A percentile compares a stretch with the other conserved stretches of the same genome.
phyloP scores from a whole-genome alignment of 257 asterid genomes.

The Fraxinus excelsior region DNA sequence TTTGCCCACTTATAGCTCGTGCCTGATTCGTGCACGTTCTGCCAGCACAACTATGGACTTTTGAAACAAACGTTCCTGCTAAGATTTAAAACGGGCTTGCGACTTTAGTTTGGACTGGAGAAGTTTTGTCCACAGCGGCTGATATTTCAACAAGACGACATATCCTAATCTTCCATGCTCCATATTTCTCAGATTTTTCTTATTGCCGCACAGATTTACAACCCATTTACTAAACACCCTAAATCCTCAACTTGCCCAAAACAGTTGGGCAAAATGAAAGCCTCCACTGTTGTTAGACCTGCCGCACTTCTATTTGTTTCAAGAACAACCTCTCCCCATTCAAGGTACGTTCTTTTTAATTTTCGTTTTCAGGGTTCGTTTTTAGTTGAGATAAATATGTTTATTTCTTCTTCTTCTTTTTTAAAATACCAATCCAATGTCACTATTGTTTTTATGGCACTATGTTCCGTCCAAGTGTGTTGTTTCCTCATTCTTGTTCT shows the following conservation, averaged over 20 bases:
- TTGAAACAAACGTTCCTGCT: neutral
- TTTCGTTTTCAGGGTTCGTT: neutral
- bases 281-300: conserved; percentile 22
- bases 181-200: neutral
- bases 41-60: neutral
- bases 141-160: conserved; percentile 23
- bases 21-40: too few species aligned
- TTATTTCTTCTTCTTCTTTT: conserved; percentile 15
- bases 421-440: neutral
- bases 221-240: conserved; percentile 10
- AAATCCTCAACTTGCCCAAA: neutral
- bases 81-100: neutral
- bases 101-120: conserved; percentile 8
- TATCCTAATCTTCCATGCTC: conserved; percentile 21
- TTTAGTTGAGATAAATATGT: neutral
- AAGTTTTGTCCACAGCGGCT: neutral
- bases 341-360: conserved; percentile 29
- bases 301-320: conserved; percentile 27
- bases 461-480: neutral
- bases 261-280: conserved; percentile 24
- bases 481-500: neutral
- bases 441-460: neutral
- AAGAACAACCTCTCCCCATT: conserved; percentile 30
- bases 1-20: too few species aligned
- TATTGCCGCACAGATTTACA: conserved; percentile 2